Conservation (phyloP, 73 alveolate genomes). For the Tetrahymena thermophila region DNA sequence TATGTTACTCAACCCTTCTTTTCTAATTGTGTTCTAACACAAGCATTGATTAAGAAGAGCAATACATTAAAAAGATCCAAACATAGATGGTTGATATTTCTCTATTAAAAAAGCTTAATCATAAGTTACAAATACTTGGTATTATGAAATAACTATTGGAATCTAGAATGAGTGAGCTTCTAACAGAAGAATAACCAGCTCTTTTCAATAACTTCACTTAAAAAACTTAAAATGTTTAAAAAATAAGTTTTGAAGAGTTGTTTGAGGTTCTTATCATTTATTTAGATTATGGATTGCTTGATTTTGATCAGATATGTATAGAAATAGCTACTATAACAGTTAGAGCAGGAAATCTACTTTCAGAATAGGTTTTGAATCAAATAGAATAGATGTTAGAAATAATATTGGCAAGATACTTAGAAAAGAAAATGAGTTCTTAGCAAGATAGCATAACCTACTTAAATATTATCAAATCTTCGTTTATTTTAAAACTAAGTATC, state of each 20-base stretch:
- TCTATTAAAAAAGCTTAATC: neutral
- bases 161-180: neutral
- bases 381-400: neutral
- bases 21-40: neutral
- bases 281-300: neutral
- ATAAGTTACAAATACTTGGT: neutral
- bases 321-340: neutral
- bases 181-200: neutral
- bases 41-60: neutral
- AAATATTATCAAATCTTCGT: neutral
- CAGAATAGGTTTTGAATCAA: neutral
- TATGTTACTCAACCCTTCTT: neutral
- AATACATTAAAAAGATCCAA: neutral
- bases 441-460: neutral
- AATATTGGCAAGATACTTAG: neutral
- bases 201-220: neutral
- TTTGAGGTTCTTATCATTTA: neutral
- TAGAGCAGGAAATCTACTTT: neutral
- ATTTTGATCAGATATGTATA: neutral
- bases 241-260: neutral
- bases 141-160: neutral
- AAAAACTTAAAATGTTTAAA: neutral
- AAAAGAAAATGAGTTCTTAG: neutral
- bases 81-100: neutral
- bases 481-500: neutral